Percentiles rank a stretch among this genome's conserved stretches.
Conservation (phyloP, 1,284 basidiomycete genomes). For the Boletus holoroseus region DNA sequence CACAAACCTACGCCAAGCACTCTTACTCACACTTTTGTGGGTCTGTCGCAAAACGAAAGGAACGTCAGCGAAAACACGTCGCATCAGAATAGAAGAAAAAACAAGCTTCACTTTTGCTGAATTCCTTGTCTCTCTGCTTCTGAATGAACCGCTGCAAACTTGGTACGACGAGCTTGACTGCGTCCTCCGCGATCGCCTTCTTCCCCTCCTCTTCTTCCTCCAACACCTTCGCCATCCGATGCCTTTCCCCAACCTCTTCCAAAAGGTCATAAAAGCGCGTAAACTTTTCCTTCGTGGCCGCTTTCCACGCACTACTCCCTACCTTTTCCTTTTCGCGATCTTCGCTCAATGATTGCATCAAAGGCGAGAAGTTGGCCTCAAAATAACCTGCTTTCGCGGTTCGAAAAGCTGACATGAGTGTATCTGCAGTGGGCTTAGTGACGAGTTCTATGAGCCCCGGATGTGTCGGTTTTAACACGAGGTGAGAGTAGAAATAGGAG, state of each 20-base stretch:
- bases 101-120: constrained; percentile 61
- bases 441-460: constrained; percentile 45
- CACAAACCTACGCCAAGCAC: neutral
- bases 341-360: constrained; percentile 67
- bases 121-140: constrained; percentile 71
- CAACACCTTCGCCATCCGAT: constrained; percentile 60
- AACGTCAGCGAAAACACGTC: neutral
- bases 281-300: constrained; percentile 72
- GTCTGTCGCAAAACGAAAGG: constrained; percentile 40
- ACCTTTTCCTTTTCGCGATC: constrained; percentile 55
- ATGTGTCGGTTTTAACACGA: constrained; percentile 49
- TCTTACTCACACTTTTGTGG: constrained; percentile 68
- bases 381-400: constrained; percentile 78
- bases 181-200: constrained; percentile 60
- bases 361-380: constrained; percentile 70
- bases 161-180: constrained; percentile 68
- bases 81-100: neutral
- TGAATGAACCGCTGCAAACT: constrained; percentile 66
- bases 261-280: constrained; percentile 71
- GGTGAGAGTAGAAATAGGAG: constrained; percentile 55
- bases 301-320: constrained; percentile 42
- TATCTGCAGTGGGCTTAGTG: constrained; percentile 55
- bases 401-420: constrained; percentile 62
- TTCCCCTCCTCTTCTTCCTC: constrained; percentile 61
- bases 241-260: constrained; percentile 71